Conservation (phyloP, 805 yeast genomes). For the Candida takata region DNA sequence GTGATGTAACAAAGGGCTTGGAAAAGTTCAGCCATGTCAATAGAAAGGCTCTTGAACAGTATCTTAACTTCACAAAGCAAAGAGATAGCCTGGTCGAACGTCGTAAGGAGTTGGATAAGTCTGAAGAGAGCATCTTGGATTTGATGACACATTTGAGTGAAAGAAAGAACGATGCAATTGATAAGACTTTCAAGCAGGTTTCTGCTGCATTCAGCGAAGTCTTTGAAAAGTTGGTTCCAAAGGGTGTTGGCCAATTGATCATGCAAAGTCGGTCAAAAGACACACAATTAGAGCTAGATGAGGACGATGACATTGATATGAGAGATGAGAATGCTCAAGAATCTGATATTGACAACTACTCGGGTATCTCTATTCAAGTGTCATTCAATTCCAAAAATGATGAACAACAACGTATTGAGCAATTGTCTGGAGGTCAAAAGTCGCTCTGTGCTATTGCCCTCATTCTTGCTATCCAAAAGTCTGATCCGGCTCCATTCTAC, state of each 20-base stretch:
- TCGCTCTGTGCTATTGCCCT: conserved; percentile 94
- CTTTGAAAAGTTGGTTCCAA: conserved; percentile 77
- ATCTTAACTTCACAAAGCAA: conserved; percentile 62
- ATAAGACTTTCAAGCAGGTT: conserved; percentile 69
- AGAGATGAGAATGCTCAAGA: conserved; percentile 17
- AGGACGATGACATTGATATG: conserved; percentile 18
- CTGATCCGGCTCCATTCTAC: conserved; percentile 97
- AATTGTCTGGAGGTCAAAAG: conserved; percentile 94
- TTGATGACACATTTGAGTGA: conserved; percentile 63
- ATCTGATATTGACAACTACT: conserved; percentile 42
- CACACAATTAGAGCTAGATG: conserved; percentile 16
- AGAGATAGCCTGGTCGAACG: conserved; percentile 59
- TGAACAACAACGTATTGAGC: conserved; percentile 84
- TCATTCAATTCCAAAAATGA: conserved; percentile 82
- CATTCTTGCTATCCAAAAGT: conserved; percentile 86
- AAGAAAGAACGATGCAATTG: conserved; percentile 79
- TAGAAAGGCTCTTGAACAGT: conserved; percentile 85
- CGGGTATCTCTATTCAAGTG: conserved; percentile 80
- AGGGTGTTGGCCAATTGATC: conserved; percentile 67
- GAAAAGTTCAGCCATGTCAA: conserved; percentile 71
- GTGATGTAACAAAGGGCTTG: conserved; percentile 47
- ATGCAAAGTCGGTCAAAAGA: conserved; percentile 34
- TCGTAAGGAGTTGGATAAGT: conserved; percentile 58
- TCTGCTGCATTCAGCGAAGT: conserved; percentile 65
- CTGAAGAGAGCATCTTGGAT: conserved; percentile 65